Evolutionary conservation across 257 asterid genomes (phyloP), one percentile per base, ranked within the genome.

Genomic region (Rauvolfia tetraphylla): DNA sequence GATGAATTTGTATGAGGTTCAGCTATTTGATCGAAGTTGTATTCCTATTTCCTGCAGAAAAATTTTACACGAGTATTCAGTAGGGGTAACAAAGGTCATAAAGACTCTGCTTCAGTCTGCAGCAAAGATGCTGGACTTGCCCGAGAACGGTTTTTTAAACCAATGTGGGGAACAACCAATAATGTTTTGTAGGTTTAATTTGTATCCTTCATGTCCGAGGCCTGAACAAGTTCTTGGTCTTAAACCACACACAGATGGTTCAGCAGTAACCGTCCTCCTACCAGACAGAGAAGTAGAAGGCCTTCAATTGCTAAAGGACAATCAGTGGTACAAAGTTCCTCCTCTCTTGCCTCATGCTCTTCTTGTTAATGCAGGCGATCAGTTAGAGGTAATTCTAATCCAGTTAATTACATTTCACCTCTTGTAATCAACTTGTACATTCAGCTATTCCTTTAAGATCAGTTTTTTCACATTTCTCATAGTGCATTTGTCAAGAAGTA

Each of bases 171-270:
- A 87, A 14, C 49, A 68, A 14, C 85, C 80, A 6, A 56, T 57
- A 1, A 77, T 76, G 75, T 75, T 46, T 14, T 84, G 85, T 75
- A 86, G 97, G 68, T 90, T 87, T 83, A 93, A 90, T 80, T 87
- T 81, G 76, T 91, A 87, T 71, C 92, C 97, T 59, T 94, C 90
- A 9, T 91, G 92, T 73, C 81, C 89, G 29, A 89, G 82, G 81
- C 91, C 97, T 17, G 91, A 84, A 51, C 82, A 77, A 46, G 90
- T 90, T 79, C 86, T 81, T 20, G 98, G 96, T 20, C 77, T 88
- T 68, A 91, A 88, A 73, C 91, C 96, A 34, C 98, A 93, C 41
- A 86, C 91, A 0, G 97, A 89, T 82, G 97, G 90, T 56, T 68
- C 93, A 3, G 87, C 79, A 53, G 1, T 89, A 3, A 93, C 98